These are phyloP conservation scores for Aspergillus incahuasiensis DNA, from an alignment of 495 filamentous ascomycete species.

Conservation along the genomic window DNA sequence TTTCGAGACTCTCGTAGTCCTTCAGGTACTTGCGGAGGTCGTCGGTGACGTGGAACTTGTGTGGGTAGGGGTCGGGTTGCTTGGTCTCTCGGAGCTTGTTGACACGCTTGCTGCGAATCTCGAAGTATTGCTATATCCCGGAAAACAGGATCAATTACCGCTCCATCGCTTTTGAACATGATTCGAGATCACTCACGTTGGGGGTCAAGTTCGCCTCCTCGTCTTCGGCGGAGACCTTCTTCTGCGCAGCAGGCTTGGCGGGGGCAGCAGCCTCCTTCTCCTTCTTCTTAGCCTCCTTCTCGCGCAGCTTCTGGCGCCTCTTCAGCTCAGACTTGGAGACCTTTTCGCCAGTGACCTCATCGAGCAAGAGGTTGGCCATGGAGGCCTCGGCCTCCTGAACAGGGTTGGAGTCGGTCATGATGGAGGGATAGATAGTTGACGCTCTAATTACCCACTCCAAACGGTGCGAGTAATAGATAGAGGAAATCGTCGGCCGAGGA, in stretches of 20 bases:
- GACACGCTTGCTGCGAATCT: constrained; percentile 82
- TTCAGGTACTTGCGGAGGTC: constrained; percentile 72
- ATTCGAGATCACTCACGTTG: constrained; percentile 57
- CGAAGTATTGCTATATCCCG: constrained; percentile 80
- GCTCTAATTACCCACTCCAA: constrained; percentile 2
- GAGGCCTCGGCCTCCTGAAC: constrained; percentile 56
- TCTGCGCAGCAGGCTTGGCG: constrained; percentile 52
- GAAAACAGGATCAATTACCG: constrained; percentile 14
- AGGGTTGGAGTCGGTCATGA: constrained; percentile 43
- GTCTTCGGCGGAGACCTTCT: constrained; percentile 64
- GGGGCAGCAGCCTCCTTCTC: constrained; percentile 75
- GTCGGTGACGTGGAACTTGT: constrained; percentile 89
- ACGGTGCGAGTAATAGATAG: background rate
- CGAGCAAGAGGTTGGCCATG: constrained; percentile 70
- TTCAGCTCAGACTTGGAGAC: constrained; percentile 88
- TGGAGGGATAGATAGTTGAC: constrained; percentile 10
- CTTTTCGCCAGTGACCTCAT: constrained; percentile 81
- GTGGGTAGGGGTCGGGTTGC: constrained; percentile 86
- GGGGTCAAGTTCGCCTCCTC: constrained; percentile 78
- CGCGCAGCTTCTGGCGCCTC: constrained; percentile 89
- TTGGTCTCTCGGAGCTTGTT: constrained; percentile 79
- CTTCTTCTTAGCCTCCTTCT: constrained; percentile 81
- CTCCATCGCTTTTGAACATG: background rate
- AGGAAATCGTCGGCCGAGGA: constrained; percentile 11
- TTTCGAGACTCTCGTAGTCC: constrained; percentile 70